These are phyloP conservation scores for Blastobotrys malaysiensis DNA, from an alignment of 1,139 yeast genomes.

Conservation along the genomic window DNA sequence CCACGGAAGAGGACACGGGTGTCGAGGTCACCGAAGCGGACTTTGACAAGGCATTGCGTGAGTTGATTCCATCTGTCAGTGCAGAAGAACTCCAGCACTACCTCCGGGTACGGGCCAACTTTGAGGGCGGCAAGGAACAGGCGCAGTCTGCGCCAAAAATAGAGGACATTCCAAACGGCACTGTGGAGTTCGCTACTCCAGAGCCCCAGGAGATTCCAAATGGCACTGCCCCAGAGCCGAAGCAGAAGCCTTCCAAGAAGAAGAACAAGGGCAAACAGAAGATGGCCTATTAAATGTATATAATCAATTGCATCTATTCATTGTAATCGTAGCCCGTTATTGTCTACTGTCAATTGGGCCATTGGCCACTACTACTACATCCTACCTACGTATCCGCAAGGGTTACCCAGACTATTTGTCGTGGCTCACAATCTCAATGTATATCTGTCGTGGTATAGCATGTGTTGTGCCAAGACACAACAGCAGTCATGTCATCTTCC, in stretches of 20 bases:
- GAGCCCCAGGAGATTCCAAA: too few species aligned
- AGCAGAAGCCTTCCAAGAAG: background rate
- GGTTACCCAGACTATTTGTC: too few species aligned
- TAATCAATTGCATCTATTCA: background rate
- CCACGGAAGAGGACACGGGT: slow-evolving; percentile 58
- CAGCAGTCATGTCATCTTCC: too few species aligned
- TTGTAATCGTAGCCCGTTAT: too few species aligned
- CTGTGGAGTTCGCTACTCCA: too few species aligned
- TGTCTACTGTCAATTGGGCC: too few species aligned
- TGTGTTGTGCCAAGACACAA: too few species aligned
- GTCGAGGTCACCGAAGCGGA: slow-evolving; percentile 70
- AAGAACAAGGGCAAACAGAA: background rate
- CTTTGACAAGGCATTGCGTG: slow-evolving; percentile 65
- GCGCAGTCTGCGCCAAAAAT: slow-evolving; percentile 4
- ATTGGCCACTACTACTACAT: too few species aligned
- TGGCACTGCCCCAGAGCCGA: background rate
- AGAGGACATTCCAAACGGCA: background rate
- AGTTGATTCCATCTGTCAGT: slow-evolving; percentile 79
- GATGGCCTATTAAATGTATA: slow-evolving; percentile 1
- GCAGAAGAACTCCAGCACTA: slow-evolving; percentile 83
- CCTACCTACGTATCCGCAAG: too few species aligned
- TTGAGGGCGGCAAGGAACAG: background rate
- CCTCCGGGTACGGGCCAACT: slow-evolving; percentile 65
- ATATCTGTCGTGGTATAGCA: too few species aligned
- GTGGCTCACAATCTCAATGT: too few species aligned